Conservation (phyloP, 1,284 basidiomycete genomes). For the Naganishia albida region DNA sequence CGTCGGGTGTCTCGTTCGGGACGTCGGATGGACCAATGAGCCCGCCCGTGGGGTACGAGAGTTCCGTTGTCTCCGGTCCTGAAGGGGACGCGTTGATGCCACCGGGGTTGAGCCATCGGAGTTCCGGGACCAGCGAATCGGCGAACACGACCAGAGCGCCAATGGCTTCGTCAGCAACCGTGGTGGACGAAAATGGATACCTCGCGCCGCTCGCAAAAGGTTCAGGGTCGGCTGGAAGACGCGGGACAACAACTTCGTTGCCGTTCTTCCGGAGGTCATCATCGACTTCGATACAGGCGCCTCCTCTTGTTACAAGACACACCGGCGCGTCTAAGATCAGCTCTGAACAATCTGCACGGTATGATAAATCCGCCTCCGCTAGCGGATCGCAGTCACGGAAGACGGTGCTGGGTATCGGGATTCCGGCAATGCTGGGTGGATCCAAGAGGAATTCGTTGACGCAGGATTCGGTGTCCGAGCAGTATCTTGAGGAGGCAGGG, state of each 20-base stretch:
- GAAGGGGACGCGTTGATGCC: constrained; percentile 1
- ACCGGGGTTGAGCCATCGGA: constrained; percentile 59
- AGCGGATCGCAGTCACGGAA: constrained; percentile 40
- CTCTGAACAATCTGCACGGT: constrained; percentile 21
- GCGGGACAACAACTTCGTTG: constrained; percentile 56
- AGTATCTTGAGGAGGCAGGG: constrained; percentile 4
- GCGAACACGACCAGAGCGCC: constrained; percentile 59
- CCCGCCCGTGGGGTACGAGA: constrained; percentile 58
- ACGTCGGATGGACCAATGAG: constrained; percentile 30
- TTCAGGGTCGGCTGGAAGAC: neutral
- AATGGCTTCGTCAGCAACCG: constrained; percentile 32
- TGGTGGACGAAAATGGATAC: constrained; percentile 7
- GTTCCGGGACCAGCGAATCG: constrained; percentile 62
- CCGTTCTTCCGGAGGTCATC: constrained; percentile 93
- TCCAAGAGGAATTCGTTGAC: constrained; percentile 66
- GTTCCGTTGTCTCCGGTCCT: neutral
- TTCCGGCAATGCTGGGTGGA: constrained; percentile 77
- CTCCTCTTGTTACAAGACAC: neutral
- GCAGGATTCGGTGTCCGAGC: constrained; percentile 36
- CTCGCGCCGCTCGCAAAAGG: constrained; percentile 28
- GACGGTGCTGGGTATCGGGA: constrained; percentile 60
- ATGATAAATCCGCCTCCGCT: constrained; percentile 13
- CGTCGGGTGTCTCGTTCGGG: neutral
- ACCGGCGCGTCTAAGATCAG: constrained; percentile 6
- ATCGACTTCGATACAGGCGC: constrained; percentile 73